phyloP scores from a whole-genome alignment of 257 asterid species.

The Jasminum sambac region DNA sequence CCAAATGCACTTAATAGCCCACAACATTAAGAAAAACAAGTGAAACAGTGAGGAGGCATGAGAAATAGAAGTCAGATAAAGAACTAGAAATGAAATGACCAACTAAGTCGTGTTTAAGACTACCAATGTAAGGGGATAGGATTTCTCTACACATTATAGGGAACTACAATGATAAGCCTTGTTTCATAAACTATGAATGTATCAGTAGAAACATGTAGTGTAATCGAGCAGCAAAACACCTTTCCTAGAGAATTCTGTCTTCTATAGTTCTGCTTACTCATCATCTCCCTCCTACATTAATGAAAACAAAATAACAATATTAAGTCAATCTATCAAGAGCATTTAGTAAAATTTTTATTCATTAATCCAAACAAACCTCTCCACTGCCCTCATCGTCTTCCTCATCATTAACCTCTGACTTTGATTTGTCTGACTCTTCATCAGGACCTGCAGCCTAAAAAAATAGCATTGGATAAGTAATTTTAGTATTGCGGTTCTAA shows the following conservation, averaged over 20 bases:
- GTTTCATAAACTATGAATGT: slow-evolving; percentile 26
- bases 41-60: background rate
- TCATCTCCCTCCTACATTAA: slow-evolving; percentile 51
- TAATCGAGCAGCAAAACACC: slow-evolving; percentile 7
- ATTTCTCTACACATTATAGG: slow-evolving; percentile 19
- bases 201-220: slow-evolving; percentile 23
- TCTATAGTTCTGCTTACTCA: slow-evolving; percentile 28
- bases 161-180: slow-evolving; percentile 30
- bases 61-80: background rate
- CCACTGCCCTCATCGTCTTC: slow-evolving; percentile 55
- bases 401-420: slow-evolving; percentile 64
- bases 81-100: background rate
- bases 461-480: background rate
- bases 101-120: background rate
- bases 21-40: no score
- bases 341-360: background rate
- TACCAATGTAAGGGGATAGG: background rate
- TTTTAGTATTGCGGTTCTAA: background rate
- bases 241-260: slow-evolving; percentile 1
- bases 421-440: slow-evolving; percentile 72
- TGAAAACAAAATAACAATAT: background rate
- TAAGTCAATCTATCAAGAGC: background rate
- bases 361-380: slow-evolving; percentile 41
- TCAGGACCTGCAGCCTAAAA: slow-evolving; percentile 46
- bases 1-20: no score